These are phyloP conservation scores for Pseudocercospora vitis DNA, from an alignment of 2,329 filamentous ascomycete species.

Conservation along the genomic window DNA sequence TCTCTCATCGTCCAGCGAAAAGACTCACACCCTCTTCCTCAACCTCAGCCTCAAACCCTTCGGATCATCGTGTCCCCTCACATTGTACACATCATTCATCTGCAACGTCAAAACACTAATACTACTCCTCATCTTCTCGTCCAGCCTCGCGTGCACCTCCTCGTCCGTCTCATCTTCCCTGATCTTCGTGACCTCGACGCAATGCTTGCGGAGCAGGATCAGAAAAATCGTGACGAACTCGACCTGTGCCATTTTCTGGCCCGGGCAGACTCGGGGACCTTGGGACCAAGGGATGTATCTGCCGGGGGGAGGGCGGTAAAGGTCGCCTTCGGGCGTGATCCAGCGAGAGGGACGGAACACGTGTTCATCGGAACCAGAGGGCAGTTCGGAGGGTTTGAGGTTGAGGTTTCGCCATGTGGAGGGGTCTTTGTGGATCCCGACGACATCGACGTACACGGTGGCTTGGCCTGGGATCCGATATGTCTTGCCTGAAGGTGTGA, in stretches of 20 bases:
- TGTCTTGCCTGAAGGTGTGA: slow-evolving; percentile 25
- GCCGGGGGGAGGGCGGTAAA: slow-evolving; percentile 43
- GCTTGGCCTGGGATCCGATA: slow-evolving; percentile 39
- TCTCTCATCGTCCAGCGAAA: not conserved
- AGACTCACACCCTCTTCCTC: slow-evolving; percentile 6
- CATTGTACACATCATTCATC: slow-evolving; percentile 32
- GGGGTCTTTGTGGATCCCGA: slow-evolving; percentile 34
- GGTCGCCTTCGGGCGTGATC: slow-evolving; percentile 34
- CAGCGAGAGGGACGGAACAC: slow-evolving; percentile 45
- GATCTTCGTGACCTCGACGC: slow-evolving; percentile 28
- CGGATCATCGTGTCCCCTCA: slow-evolving; percentile 15
- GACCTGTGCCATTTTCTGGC: slow-evolving; percentile 57
- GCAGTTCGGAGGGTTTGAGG: slow-evolving; percentile 3
- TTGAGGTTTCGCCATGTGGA: slow-evolving; percentile 31
- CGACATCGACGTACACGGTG: slow-evolving; percentile 41
- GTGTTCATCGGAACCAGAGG: slow-evolving; percentile 33
- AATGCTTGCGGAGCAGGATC: slow-evolving; percentile 36
- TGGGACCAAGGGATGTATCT: slow-evolving; percentile 51
- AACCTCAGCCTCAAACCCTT: slow-evolving; percentile 22
- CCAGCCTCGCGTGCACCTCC: slow-evolving; percentile 26
- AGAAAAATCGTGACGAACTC: slow-evolving; percentile 53
- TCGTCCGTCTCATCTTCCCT: slow-evolving; percentile 18
- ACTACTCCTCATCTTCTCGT: slow-evolving; percentile 28
- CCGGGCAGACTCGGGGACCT: slow-evolving; percentile 54
- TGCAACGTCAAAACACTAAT: slow-evolving; percentile 31